Evolutionary conservation across 2,329 filamentous ascomycete genomes (phyloP).

Genomic region (Waltergamsia citrina): DNA sequence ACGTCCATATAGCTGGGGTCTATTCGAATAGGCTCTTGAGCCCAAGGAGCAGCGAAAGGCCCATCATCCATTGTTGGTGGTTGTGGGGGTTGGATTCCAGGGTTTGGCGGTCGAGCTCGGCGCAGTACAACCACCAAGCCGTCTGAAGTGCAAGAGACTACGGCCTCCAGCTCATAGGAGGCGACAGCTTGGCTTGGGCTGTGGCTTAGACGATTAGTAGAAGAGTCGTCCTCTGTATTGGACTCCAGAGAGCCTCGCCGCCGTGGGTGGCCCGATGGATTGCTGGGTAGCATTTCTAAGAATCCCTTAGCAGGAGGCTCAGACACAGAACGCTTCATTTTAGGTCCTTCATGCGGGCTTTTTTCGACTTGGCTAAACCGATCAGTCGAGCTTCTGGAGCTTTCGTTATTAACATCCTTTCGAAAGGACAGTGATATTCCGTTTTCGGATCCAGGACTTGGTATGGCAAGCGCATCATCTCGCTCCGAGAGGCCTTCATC

Average conservation of each 20-base stretch:
- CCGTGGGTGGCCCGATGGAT: background rate
- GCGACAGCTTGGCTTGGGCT: constrained; percentile 33
- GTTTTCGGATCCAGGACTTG: too few species aligned
- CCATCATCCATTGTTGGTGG: constrained; percentile 44
- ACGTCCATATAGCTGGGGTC: constrained; percentile 14
- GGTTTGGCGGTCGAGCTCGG: constrained; percentile 61
- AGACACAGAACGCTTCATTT: background rate
- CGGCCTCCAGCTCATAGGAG: constrained; percentile 82
- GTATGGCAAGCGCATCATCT: too few species aligned
- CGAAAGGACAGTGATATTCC: too few species aligned
- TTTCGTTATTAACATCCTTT: too few species aligned
- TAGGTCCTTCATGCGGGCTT: background rate
- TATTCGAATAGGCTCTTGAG: constrained; percentile 51
- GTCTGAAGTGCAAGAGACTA: constrained; percentile 87
- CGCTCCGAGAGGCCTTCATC: constrained; percentile 35
- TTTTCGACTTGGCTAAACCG: too few species aligned
- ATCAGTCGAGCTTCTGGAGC: too few species aligned
- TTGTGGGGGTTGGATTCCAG: constrained; percentile 40
- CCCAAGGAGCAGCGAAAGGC: constrained; percentile 76
- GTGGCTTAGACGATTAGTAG: background rate
- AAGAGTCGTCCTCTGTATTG: background rate
- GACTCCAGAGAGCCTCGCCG: too few species aligned
- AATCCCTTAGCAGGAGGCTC: background rate
- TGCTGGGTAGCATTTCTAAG: background rate
- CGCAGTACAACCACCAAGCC: constrained; percentile 75